Evolutionary conservation across 1,284 basidiomycete species (phyloP).

Genomic region (Rhodotorula mucilaginosa): DNA sequence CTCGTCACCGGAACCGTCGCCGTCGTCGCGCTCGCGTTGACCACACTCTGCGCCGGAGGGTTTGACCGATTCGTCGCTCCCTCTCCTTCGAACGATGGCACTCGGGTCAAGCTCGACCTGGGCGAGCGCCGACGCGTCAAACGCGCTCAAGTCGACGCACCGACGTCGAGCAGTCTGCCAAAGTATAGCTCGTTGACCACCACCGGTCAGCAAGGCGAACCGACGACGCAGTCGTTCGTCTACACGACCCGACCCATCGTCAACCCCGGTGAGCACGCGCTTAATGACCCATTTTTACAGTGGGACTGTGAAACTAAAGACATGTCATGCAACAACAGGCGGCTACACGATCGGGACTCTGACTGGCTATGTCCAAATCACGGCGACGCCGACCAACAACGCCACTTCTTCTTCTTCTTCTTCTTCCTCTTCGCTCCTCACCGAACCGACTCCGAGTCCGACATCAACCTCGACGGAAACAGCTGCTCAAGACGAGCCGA

Average conservation of each 20-base stretch:
- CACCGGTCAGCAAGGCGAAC: neutral
- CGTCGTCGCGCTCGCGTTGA: neutral
- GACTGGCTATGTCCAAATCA: slow-evolving; percentile 4
- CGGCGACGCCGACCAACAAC: neutral
- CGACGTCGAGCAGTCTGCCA: neutral
- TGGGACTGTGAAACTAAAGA: neutral
- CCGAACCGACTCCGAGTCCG: neutral
- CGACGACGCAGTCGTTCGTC: slow-evolving; percentile 9
- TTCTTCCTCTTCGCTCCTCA: neutral
- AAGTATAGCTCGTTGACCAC: neutral
- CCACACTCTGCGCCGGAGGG: neutral
- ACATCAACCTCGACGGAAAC: neutral
- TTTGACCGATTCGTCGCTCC: no score
- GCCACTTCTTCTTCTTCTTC: neutral
- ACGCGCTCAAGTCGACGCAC: neutral
- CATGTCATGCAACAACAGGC: neutral
- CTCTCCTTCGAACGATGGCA: no score
- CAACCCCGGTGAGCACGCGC: slow-evolving; percentile 18
- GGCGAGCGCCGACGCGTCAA: neutral
- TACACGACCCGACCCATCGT: slow-evolving; percentile 35
- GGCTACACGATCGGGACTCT: slow-evolving; percentile 6
- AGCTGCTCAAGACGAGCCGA: no score
- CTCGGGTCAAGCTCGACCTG: neutral
- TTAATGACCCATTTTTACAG: neutral
- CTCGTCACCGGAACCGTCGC: neutral